Conservation (phyloP, 306 rosid species). For the Purshia tridentata region DNA sequence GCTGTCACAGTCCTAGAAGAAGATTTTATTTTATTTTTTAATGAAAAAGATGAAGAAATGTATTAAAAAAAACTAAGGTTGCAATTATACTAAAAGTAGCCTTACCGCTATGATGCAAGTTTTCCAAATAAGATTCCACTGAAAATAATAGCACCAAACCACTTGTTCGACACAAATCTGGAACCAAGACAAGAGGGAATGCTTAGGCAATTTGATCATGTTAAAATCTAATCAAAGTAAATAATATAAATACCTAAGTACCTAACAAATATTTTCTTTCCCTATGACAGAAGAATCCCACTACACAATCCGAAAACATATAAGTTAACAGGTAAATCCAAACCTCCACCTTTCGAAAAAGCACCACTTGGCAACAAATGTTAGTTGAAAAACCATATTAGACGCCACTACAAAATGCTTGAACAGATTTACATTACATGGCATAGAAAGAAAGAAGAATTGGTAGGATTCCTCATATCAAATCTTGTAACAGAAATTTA, state of each 20-base stretch:
- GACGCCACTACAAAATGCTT: background rate
- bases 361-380: background rate
- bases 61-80: background rate
- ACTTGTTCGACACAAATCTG: conserved; percentile 93
- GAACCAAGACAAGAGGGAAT: conserved; percentile 12
- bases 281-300: background rate
- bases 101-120: conserved; percentile 45
- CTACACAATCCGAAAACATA: too few species aligned
- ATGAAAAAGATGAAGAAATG: background rate
- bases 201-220: conserved; percentile 14
- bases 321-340: too few species aligned
- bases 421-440: background rate
- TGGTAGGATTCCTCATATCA: background rate
- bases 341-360: too few species aligned
- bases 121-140: conserved; percentile 74
- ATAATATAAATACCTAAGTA: background rate
- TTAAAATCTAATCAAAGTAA: conserved; percentile 17
- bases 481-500: background rate
- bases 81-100: background rate
- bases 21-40: background rate
- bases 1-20: background rate
- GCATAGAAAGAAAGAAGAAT: background rate
- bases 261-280: background rate
- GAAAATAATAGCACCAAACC: conserved; percentile 91
- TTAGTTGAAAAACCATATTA: background rate